Base-by-base conservation (phyloP, 257 asterid species). In the Schizonepeta tenuifolia region DNA sequence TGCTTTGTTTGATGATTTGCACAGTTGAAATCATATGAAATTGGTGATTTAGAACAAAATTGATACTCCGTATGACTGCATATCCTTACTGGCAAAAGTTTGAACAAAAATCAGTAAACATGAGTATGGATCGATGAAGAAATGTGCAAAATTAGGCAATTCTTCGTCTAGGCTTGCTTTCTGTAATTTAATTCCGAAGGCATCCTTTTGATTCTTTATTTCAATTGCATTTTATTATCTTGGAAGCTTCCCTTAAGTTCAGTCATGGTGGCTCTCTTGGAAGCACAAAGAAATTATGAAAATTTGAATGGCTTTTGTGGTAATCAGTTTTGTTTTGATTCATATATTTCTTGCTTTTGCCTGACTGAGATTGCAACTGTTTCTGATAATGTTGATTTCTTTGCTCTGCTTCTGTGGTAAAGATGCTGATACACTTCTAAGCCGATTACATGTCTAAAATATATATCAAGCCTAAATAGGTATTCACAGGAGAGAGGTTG, bases 11-110 rank as follows among this genome's bases (percentile, higher is more conserved):
- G 62, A 9, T 63, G 73, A 56, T 64, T 13, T 43, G 26, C 26
- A n/a, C 38, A 60, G 70, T 58, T 68, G 41, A 71, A 31, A 63
- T 76, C 59, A 20, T 17, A 13, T 26, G 67, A 53, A 47, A 26
- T 70, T 17, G 24, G 9, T 36, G 46, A 53, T 18, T 17, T 58
- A 4, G 15, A 21, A 21, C 4, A 3, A 50, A 24, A 9, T 5
- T 26, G 51, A 7, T 58, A 33, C 4, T 70, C n/a, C n/a, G 18
- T 46, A 2, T 71, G 11, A 51, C 11, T 15, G 22, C 9, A 2
- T 36, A 18, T 47, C 21, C 17, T 9, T 61, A 20, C 12, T 60
- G 58, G 66, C 36, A 46, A 33, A 71, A 59, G 11, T 31, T 54
- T 26, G 44, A 40, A n/a, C 22, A 40, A 21, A 69, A 20, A 36